Evolutionary conservation across 2,329 filamentous ascomycete species (phyloP), one percentile per base, ranked within the genome.

Genomic region (Pezicula radicicola): DNA sequence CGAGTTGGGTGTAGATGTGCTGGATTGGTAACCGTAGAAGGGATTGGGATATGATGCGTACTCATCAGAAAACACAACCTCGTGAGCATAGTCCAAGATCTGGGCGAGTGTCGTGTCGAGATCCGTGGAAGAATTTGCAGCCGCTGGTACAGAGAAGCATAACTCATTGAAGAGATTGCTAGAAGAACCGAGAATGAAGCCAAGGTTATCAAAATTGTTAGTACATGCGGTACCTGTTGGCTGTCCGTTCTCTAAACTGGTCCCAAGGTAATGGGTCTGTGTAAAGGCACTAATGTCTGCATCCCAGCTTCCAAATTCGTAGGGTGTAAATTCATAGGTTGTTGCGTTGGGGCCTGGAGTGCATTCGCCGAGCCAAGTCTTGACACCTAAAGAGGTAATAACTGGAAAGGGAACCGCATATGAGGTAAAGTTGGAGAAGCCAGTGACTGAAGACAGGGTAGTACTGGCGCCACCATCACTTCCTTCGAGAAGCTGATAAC

Each of bases 231-330:
- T 53, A 8, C 51, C 45, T 10, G 55, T 62, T 2, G 73, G 67
- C 3, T 54, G 42, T 56, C 84, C 85, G 46, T 72, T 70, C 56
- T 69, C 69, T 55, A 87, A 78, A 54, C 76, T 73, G 46, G 82
- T 83, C 27, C 81, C 85, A 25, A 86, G 73, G 63, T 83, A 88
- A 50, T 73, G 67, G 1, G 80, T 81, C 3, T 77, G 78, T 9
- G 74, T 80, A 62, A 88, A 88, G 36, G 81, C 83, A 42, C 70
- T 74, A 7, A 84, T 73, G 9, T 78, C 81, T 0, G 71, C 70
- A 63, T 88, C 85, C 70, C 78, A 87, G 16, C 76, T 78, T 55
- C 85, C 85, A 55, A 87, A 80, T 65, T 88, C 85, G 68, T 76
- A 87, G 1, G 85, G 83, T 54, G 74, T 77, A 66, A 88, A 82